These are phyloP conservation scores for Diaporthe citriasiana DNA, from an alignment of 2,329 filamentous ascomycete species.

Conservation along the genomic window DNA sequence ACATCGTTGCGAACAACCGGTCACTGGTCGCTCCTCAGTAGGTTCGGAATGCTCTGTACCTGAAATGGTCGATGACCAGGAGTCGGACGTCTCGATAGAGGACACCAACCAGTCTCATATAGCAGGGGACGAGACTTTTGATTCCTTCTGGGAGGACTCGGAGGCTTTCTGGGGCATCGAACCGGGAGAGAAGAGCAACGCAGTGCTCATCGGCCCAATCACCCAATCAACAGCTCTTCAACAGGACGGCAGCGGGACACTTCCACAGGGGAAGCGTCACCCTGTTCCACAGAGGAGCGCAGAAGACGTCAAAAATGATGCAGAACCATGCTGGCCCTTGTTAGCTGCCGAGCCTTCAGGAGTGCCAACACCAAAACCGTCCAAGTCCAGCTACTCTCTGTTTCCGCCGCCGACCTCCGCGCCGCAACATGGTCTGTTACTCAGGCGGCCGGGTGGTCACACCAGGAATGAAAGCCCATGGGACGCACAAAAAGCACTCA, in stretches of 20 bases:
- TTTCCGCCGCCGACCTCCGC: conserved; percentile 34
- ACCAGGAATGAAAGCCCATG: conserved; percentile 12
- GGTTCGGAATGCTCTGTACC: conserved; percentile 40
- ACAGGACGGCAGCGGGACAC: conserved; percentile 18
- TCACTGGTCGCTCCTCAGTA: conserved; percentile 39
- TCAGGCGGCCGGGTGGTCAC: not conserved
- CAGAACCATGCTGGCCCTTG: conserved; percentile 53
- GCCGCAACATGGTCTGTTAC: not conserved
- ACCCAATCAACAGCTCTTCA: conserved; percentile 25
- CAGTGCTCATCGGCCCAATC: conserved; percentile 10
- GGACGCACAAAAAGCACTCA: not conserved
- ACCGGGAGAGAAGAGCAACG: conserved; percentile 19
- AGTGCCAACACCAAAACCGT: conserved; percentile 47
- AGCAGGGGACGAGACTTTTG: conserved; percentile 40
- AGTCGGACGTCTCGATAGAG: conserved; percentile 38
- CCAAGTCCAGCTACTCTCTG: conserved; percentile 40
- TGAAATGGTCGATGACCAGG: conserved; percentile 42
- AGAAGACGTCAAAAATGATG: not conserved
- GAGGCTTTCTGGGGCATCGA: conserved; percentile 39
- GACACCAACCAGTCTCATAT: conserved; percentile 36
- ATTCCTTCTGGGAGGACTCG: conserved; percentile 42
- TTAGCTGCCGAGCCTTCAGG: conserved; percentile 43
- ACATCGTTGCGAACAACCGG: not conserved
- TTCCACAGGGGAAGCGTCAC: not conserved
- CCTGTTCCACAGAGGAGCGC: not conserved